phyloP scores from a whole-genome alignment of 805 yeast genomes.

The Starmerella vitae region DNA sequence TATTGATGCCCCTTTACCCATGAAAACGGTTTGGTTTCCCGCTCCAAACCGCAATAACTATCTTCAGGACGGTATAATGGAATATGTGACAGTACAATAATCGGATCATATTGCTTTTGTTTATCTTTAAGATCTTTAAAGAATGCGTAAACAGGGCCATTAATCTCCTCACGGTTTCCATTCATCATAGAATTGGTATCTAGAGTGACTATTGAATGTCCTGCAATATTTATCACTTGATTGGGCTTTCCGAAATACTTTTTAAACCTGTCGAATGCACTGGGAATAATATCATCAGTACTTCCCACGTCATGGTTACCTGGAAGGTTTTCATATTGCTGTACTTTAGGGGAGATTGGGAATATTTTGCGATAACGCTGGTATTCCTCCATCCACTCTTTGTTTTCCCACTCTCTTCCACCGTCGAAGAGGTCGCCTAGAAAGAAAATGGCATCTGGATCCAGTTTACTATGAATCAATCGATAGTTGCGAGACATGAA shows the following conservation, averaged over 20 bases:
- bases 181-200: constrained; percentile 79
- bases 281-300: constrained; percentile 52
- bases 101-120: constrained; percentile 5
- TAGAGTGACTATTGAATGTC: constrained; percentile 60
- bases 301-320: constrained; percentile 98
- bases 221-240: constrained; percentile 41
- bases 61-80: constrained; percentile 65
- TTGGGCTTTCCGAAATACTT: constrained; percentile 61
- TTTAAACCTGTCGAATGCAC: constrained; percentile 49
- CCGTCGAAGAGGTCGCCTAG: constrained; percentile 93
- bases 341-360: constrained; percentile 29
- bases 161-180: constrained; percentile 34
- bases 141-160: constrained; percentile 39
- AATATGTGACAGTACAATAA: constrained; percentile 64
- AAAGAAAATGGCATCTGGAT: constrained; percentile 66
- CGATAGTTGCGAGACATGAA: constrained; percentile 68
- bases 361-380: constrained; percentile 55
- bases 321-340: constrained; percentile 35
- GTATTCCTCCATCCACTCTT: constrained; percentile 56
- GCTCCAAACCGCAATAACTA: constrained; percentile 51
- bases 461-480: constrained; percentile 40
- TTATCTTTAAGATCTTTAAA: constrained; percentile 29
- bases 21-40: constrained; percentile 65
- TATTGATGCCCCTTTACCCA: constrained; percentile 67
- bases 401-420: constrained; percentile 72